A percentile compares a stretch with the other conserved stretches of the same genome.
Conservation (phyloP, 371 early-diverging fungal species). For the Mucor indicus region DNA sequence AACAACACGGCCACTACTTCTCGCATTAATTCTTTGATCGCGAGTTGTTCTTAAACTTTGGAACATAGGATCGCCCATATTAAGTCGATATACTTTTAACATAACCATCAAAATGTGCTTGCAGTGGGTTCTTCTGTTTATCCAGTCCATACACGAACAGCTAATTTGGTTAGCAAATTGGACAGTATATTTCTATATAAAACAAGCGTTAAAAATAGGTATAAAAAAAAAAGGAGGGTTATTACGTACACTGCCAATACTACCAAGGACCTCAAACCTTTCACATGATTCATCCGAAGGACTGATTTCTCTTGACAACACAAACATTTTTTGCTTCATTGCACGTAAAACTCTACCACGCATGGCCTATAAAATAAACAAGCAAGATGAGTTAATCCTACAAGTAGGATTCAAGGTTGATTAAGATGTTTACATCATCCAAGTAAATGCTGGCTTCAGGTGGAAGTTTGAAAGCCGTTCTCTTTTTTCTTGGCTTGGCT, state of each 20-base stretch:
- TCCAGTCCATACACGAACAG: constrained; percentile 27
- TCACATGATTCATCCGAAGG: constrained; percentile 1
- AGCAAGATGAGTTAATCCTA: background rate
- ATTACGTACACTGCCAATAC: constrained; percentile 33
- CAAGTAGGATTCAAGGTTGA: background rate
- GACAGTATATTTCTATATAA: constrained; percentile 27
- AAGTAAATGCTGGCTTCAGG: constrained; percentile 5
- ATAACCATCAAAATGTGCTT: constrained; percentile 37
- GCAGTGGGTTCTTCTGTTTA: constrained; percentile 15
- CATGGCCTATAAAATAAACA: constrained; percentile 9
- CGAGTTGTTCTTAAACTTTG: background rate
- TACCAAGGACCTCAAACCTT: constrained; percentile 32
- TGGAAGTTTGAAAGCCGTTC: background rate
- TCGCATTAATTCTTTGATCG: constrained; percentile 3
- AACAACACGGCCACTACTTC: background rate
- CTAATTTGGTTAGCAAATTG: constrained; percentile 7
- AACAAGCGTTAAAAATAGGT: background rate
- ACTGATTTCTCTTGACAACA: constrained; percentile 12
- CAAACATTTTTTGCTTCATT: constrained; percentile 27
- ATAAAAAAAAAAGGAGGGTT: background rate
- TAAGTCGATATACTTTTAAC: constrained; percentile 27
- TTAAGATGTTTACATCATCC: constrained; percentile 1
- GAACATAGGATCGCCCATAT: background rate
- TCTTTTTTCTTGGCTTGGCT: background rate
- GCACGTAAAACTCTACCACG: constrained; percentile 23